Conservation (phyloP, 345 rosid species). For the Fremontodendron californicum region DNA sequence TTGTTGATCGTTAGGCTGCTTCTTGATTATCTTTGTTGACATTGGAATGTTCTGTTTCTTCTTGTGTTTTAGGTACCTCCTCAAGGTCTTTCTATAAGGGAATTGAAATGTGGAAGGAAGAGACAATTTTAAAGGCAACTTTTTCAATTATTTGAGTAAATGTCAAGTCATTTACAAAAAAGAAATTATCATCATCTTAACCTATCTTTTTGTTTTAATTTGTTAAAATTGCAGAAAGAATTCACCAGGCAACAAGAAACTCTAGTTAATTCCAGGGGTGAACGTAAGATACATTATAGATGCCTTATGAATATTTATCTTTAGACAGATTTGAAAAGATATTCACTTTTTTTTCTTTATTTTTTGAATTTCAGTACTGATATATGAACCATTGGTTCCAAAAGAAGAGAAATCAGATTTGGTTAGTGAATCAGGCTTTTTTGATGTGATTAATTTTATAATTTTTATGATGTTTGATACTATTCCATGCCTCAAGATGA, state of each 20-base stretch:
- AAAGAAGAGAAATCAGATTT: conserved; percentile 59
- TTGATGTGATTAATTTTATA: background rate
- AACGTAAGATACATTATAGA: conserved; percentile 46
- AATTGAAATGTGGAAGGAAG: conserved; percentile 86
- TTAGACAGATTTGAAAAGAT: background rate
- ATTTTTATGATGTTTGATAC: background rate
- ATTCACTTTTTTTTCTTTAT: background rate
- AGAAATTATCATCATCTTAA: background rate
- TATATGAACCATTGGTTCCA: conserved; percentile 72
- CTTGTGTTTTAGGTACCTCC: conserved; percentile 56
- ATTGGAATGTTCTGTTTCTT: background rate
- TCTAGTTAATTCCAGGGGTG: conserved; percentile 61
- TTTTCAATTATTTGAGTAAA: background rate
- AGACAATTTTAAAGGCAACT: conserved; percentile 65
- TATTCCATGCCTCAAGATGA: background rate
- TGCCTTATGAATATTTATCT: background rate
- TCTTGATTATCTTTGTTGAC: background rate
- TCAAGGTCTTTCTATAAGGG: conserved; percentile 78
- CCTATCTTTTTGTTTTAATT: background rate
- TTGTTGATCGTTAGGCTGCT: background rate
- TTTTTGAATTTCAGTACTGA: conserved; percentile 48
- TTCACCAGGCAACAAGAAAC: conserved; percentile 39
- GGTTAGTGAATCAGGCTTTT: conserved; percentile 31
- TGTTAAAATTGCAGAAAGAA: conserved; percentile 54
- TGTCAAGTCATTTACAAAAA: background rate